Evolutionary conservation across 75 land plant genomes (phyloP), one percentile per base, ranked within the genome.

Genomic region (Ceratopteris richardii): DNA sequence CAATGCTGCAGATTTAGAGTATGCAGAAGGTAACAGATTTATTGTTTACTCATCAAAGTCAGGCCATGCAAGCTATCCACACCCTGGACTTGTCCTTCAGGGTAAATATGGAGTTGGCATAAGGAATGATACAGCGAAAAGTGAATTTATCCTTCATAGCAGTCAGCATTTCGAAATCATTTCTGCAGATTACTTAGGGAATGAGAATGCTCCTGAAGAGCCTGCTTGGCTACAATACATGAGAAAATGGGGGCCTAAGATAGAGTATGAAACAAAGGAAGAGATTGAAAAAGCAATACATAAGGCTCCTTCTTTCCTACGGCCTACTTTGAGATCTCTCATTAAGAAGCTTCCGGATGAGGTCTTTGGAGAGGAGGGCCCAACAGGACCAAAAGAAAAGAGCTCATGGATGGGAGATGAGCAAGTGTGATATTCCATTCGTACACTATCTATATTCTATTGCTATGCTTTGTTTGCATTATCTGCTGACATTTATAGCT

Each of bases 161-260:
- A 77, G 80, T 19, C 59, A 57, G 20, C 67, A 75, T 3, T 73
- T 40, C 54, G 47, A 60, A 55, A 54, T 88, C 12, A 66, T 82
- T 25, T 68, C 90, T 0, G 89, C 82, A 17, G 89, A 78, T 23
- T 74, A 86, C 39, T 37, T 86, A 73, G 57, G 61, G 23, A 63
- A 21, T 1, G 66, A 67, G 46, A 77, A 50, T 26, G 73, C 61
- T 30, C 63, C 75, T 19, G 14, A 37, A 29, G 84, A 77, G 59
- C 93, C 93, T 23, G 65, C 83, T 5, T 88, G 94, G 94, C 53
- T 88, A 37, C 68, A 82, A 25, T 88, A 76, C 46, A 52, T 57
- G 64, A 69, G 90, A 55, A 74, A 79, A 50, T 88, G 94, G 94
- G 94, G 94, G 21, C 90, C 94, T 0, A 88, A 72, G 29, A 48